Evolutionary conservation across 192 early-diverging fungal genomes (phyloP), one percentile per base, ranked within the genome.

Genomic region (Polychytrium aggregatum): DNA sequence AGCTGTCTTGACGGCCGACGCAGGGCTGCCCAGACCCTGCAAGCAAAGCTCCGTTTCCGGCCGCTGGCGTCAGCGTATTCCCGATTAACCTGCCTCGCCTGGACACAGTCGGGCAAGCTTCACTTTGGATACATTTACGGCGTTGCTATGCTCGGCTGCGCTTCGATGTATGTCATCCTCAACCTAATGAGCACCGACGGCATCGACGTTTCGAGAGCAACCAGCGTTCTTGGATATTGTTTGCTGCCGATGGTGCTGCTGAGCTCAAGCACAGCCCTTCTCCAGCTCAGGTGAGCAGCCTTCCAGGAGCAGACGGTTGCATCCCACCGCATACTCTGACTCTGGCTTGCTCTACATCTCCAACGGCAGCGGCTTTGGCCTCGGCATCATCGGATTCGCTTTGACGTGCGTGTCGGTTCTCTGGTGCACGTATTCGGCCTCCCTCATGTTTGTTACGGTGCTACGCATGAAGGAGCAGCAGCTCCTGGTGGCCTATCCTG

Each of bases 81-180:
- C 3, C 27, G 27, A 4, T 3, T 26, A 16, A 24, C 18, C 44
- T 26, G 27, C 3, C 20, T 51, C 42, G 17, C 44, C 25, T 43
- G 5, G 41, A 17, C 37, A 24, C 65, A 88, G 71, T 82, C 87
- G 28, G 87, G 90, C 44, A 96, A 96, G 63, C 72, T 80, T 36
- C 87, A 97, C 62, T 98, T 98, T 73, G 90, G 88, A 24, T 98
- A 97, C 53, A 92, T 98, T 35, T 98, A 98, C 53, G 96, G 91
- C 24, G 82, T 97, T 1, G 92, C 80, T 1, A 68, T 92, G 18
- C 65, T 95, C 39, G 96, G 96, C 22, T 86, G 85, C 34, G 46
- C 83, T 6, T 83, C 83, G 4, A 77, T 98, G 22, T 92, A 87
- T 62, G 48, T 80, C 33, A 85, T 98, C 34, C 59, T 98, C 17